Conservation (phyloP, 257 asterid genomes). For the Gynochthodes officinalis region DNA sequence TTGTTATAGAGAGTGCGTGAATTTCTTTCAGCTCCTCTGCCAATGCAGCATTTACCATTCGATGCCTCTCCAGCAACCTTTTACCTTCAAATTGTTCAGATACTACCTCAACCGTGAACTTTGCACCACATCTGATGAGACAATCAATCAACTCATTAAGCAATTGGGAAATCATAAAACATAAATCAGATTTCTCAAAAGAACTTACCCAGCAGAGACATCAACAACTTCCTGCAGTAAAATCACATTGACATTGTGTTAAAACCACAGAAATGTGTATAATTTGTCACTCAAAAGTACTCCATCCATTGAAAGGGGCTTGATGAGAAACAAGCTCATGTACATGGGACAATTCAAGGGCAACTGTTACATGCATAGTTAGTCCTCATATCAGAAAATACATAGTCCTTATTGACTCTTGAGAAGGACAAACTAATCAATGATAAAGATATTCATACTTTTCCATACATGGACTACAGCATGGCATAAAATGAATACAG, state of each 20-base stretch:
- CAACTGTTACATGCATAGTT: background rate
- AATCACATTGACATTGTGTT: background rate
- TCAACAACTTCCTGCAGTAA: constrained; percentile 68
- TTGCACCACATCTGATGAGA: constrained; percentile 73
- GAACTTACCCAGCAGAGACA: constrained; percentile 81
- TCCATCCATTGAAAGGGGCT: background rate
- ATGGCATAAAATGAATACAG: background rate
- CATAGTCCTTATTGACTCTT: background rate
- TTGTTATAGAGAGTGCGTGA: constrained; percentile 86
- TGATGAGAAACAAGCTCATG: background rate
- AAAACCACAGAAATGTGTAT: background rate
- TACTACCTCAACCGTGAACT: constrained; percentile 64
- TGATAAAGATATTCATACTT: background rate
- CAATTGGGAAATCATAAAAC: background rate
- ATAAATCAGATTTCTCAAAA: background rate
- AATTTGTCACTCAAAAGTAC: too few species aligned
- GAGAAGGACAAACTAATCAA: background rate
- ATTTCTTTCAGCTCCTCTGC: constrained; percentile 76
- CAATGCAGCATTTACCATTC: constrained; percentile 72
- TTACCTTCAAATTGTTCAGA: constrained; percentile 80
- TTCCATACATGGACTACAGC: background rate
- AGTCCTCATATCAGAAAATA: background rate
- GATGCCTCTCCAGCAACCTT: constrained; percentile 85
- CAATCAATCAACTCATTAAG: background rate
- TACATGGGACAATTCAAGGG: background rate